phyloP scores from a whole-genome alignment of 129 eudicot genomes.

The Chrysanthemum lavandulifolium region DNA sequence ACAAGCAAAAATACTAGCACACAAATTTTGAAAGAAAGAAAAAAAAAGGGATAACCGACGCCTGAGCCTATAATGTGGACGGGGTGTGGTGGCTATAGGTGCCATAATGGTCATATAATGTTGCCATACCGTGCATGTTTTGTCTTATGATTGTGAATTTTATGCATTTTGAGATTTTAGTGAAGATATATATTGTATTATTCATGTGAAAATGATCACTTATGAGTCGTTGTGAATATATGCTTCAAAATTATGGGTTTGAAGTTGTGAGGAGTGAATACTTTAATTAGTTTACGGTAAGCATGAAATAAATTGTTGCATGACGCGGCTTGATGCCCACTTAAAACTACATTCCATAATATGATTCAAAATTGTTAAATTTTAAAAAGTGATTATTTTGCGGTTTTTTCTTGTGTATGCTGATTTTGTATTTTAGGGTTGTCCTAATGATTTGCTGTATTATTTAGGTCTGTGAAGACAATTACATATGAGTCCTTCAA shows the following conservation, averaged over 20 bases:
- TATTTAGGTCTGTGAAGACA: conserved; percentile 88
- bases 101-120: too few relatives aligned
- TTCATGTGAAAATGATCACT: too few relatives aligned
- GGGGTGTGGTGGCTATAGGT: too few relatives aligned
- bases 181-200: too few relatives aligned
- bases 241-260: background rate
- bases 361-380: background rate
- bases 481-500: conserved; percentile 78
- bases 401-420: background rate
- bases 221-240: background rate
- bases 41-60: too few relatives aligned
- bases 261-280: background rate
- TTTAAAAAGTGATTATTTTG: background rate
- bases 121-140: too few relatives aligned
- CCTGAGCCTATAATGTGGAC: too few relatives aligned
- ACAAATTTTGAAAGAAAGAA: too few relatives aligned
- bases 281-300: background rate
- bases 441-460: conserved; percentile 9
- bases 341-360: background rate
- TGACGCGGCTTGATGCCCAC: background rate
- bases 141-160: too few relatives aligned
- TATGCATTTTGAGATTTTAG: too few relatives aligned
- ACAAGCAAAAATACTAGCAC: too few relatives aligned
- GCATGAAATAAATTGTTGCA: conserved; percentile 5
- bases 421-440: background rate